Percentiles rank a stretch among this genome's conserved stretches.
These are phyloP conservation scores for Ceratocystis variospora DNA, from an alignment of 2,329 filamentous ascomycete species.

Conservation along the genomic window DNA sequence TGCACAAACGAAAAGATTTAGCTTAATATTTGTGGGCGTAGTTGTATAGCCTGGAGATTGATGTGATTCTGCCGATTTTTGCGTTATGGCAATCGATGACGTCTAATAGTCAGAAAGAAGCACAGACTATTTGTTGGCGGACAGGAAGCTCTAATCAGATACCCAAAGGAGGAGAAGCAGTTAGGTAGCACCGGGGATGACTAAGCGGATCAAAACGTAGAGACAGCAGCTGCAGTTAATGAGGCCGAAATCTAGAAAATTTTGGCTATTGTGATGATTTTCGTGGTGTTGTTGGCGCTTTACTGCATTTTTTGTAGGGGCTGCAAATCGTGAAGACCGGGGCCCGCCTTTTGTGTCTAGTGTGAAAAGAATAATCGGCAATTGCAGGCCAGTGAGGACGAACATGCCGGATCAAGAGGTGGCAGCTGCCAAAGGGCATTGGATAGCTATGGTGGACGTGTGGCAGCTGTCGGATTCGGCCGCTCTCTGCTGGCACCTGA, in stretches of 20 bases:
- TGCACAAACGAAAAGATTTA: neutral
- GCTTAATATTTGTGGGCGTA: neutral
- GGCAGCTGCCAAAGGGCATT: neutral
- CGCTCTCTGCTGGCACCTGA: fast-evolving
- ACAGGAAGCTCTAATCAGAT: neutral
- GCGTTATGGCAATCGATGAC: slow-evolving; percentile 1
- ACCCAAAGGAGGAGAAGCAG: neutral
- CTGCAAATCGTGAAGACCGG: neutral
- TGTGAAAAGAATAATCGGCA: neutral
- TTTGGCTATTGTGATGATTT: neutral
- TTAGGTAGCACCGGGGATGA: neutral
- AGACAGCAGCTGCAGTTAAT: neutral
- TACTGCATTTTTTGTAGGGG: slow-evolving; percentile 3
- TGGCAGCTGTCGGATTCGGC: neutral
- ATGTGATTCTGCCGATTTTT: neutral
- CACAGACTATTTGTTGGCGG: slow-evolving; percentile 2
- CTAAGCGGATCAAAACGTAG: neutral
- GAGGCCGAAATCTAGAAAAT: neutral
- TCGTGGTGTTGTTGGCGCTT: neutral
- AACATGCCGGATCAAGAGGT: neutral
- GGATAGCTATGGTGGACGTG: neutral
- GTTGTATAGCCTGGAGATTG: neutral
- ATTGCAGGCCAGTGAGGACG: neutral
- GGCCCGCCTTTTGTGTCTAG: neutral
- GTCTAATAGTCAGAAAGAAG: neutral